Conservation (phyloP, 2,329 filamentous ascomycete species). For the Claviceps purpurea region DNA sequence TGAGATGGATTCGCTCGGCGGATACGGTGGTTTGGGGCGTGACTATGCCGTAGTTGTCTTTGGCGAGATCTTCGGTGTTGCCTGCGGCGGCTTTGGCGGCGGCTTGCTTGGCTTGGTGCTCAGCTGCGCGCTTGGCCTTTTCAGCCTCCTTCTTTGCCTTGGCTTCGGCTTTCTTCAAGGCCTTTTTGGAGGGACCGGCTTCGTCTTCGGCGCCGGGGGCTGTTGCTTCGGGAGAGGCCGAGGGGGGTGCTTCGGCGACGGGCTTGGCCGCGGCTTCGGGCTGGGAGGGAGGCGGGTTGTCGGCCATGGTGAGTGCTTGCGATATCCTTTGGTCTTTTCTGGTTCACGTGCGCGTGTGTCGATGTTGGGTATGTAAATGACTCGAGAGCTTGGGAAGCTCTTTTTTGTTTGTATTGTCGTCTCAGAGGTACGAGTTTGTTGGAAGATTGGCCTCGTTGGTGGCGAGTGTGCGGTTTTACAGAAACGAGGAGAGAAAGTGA, state of each 20-base stretch:
- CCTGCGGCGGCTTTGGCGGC: constrained; percentile 52
- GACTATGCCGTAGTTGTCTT: constrained; percentile 53
- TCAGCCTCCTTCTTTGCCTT: constrained; percentile 82
- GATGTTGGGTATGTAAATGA: too few species aligned
- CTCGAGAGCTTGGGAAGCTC: too few species aligned
- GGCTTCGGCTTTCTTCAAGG: constrained; percentile 67
- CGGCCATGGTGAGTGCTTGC: constrained; percentile 1
- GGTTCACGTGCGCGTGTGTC: background rate
- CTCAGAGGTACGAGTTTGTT: too few species aligned
- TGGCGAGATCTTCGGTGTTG: constrained; percentile 53
- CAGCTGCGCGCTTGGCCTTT: constrained; percentile 61
- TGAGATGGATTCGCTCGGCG: constrained; percentile 45
- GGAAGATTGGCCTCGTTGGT: too few species aligned
- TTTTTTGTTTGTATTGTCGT: too few species aligned
- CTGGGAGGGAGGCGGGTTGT: constrained; percentile 2
- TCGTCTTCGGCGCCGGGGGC: background rate
- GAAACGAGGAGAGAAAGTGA: background rate
- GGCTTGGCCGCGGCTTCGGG: background rate
- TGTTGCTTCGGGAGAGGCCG: background rate
- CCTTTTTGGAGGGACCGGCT: constrained; percentile 40
- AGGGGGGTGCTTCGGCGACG: background rate
- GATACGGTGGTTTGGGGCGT: constrained; percentile 44
- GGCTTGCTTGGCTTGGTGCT: constrained; percentile 59
- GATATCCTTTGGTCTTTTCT: background rate
- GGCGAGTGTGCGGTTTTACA: too few species aligned